These are phyloP conservation scores for Leishmania mexicana DNA, from an alignment of 208 protist species.

Conservation along the genomic window DNA sequence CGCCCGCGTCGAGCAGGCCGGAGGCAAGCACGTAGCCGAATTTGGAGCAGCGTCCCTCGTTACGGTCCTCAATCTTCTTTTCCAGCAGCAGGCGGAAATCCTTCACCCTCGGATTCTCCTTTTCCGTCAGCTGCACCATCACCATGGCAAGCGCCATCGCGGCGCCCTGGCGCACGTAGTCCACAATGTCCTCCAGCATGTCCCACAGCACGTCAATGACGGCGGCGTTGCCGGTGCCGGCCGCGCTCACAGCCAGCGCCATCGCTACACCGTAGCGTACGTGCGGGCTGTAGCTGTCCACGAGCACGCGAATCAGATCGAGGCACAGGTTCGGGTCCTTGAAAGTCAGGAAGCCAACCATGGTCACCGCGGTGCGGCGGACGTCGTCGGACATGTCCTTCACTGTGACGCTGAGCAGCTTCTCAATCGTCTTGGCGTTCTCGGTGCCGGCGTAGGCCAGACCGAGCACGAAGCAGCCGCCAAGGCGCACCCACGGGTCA, in stretches of 20 bases:
- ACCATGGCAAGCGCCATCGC: conserved; percentile 97
- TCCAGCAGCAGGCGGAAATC: conserved; percentile 82
- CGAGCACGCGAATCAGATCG: conserved; percentile 75
- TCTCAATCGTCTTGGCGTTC: conserved; percentile 94
- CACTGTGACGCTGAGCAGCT: conserved; percentile 97
- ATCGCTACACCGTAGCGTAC: conserved; percentile 98
- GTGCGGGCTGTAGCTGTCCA: conserved; percentile 99
- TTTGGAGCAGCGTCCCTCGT: conserved; percentile 96
- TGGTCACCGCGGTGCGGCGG: conserved; percentile 96
- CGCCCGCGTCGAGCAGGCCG: conserved; percentile 98
- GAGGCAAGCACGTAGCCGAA: conserved; percentile 97
- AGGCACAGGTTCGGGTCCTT: conserved; percentile 94
- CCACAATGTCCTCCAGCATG: conserved; percentile 94
- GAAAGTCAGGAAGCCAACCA: conserved; percentile 98
- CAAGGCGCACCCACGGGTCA: conserved; percentile 97
- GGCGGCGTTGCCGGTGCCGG: conserved; percentile 94
- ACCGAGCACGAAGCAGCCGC: conserved; percentile 97
- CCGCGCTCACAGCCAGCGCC: conserved; percentile 97
- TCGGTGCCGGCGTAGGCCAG: conserved; percentile 98
- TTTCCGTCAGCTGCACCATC: conserved; percentile 94
- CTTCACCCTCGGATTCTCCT: conserved; percentile 89
- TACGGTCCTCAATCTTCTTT: conserved; percentile 88
- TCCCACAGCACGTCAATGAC: conserved; percentile 96
- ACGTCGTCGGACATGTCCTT: conserved; percentile 99
- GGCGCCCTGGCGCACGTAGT: conserved; percentile 98